Percentiles rank a stretch among this genome's conserved stretches.
Evolutionary conservation across 495 filamentous ascomycete species (phyloP).

Genomic region (Filosporella fistucella): DNA sequence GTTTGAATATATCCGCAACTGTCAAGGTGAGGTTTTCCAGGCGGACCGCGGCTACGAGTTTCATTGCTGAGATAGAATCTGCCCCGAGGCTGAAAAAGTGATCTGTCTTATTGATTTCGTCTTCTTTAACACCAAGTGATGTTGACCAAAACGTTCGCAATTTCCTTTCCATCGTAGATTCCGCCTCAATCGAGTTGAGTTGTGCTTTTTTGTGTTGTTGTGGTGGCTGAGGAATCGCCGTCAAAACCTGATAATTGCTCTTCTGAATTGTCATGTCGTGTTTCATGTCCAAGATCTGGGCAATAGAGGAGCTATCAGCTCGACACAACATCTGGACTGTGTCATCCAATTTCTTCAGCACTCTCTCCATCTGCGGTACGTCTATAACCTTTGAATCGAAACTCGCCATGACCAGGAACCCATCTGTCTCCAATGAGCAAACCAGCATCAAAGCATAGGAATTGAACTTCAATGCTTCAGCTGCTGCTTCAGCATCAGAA

Average conservation of each 20-base stretch:
- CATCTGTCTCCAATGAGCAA: conserved; percentile 49
- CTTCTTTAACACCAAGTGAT: conserved; percentile 20
- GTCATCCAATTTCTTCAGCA: conserved; percentile 41
- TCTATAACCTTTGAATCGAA: conserved; percentile 50
- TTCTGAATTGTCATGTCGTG: conserved; percentile 27
- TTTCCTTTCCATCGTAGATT: background rate
- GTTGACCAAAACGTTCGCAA: conserved; percentile 21
- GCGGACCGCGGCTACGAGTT: conserved; percentile 40
- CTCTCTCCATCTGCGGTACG: conserved; percentile 35
- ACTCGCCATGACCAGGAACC: conserved; percentile 56
- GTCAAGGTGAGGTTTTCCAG: conserved; percentile 31
- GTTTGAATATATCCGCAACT: conserved; percentile 40
- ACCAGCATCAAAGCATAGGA: conserved; percentile 63
- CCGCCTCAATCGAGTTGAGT: background rate
- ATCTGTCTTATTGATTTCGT: conserved; percentile 18
- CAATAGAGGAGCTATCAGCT: conserved; percentile 29
- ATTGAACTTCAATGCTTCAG: conserved; percentile 63
- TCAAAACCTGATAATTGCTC: conserved; percentile 5
- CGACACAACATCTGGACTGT: conserved; percentile 25
- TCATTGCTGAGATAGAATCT: conserved; percentile 49
- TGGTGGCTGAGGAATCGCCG: background rate
- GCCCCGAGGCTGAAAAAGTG: conserved; percentile 51
- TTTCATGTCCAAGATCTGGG: conserved; percentile 23
- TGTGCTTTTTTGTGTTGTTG: background rate
- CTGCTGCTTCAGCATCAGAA: conserved; percentile 58